Conservation (phyloP, 805 yeast genomes). For the Hanseniaspora singularis region DNA sequence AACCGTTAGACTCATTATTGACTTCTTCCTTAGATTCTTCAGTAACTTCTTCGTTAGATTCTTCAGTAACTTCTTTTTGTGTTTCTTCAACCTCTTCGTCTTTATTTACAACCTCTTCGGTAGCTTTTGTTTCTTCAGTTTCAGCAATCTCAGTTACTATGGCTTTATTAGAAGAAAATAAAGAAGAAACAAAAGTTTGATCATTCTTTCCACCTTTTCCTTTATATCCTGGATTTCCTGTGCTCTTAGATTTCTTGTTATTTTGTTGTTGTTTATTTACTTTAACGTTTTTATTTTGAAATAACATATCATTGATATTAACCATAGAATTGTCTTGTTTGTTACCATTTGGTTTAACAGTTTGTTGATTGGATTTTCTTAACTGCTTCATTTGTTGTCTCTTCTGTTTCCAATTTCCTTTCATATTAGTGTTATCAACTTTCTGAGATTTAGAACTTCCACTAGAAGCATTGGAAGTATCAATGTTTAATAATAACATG, state of each 20-base stretch:
- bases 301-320: conserved; percentile 14
- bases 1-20: conserved; percentile 63
- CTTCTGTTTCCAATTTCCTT: conserved; percentile 78
- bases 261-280: conserved; percentile 2
- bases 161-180: conserved; percentile 62
- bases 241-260: conserved; percentile 23
- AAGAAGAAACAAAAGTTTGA: conserved; percentile 68
- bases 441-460: conserved; percentile 20
- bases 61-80: conserved; percentile 19
- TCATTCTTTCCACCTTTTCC: conserved; percentile 17
- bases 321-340: too few relatives aligned
- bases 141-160: conserved; percentile 29
- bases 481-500: conserved; percentile 56
- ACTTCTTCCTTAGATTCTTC: conserved; percentile 38
- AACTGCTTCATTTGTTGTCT: conserved; percentile 39
- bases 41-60: conserved; percentile 81
- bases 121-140: conserved; percentile 31
- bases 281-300: conserved; percentile 14
- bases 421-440: conserved; percentile 37
- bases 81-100: conserved; percentile 30
- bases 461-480: conserved; percentile 31
- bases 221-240: conserved; percentile 34
- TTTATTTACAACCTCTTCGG: conserved; percentile 28
- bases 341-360: too few relatives aligned
- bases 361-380: conserved; percentile 38